Base-by-base conservation (phyloP, 257 asterid species). In the Petrea volubilis region DNA sequence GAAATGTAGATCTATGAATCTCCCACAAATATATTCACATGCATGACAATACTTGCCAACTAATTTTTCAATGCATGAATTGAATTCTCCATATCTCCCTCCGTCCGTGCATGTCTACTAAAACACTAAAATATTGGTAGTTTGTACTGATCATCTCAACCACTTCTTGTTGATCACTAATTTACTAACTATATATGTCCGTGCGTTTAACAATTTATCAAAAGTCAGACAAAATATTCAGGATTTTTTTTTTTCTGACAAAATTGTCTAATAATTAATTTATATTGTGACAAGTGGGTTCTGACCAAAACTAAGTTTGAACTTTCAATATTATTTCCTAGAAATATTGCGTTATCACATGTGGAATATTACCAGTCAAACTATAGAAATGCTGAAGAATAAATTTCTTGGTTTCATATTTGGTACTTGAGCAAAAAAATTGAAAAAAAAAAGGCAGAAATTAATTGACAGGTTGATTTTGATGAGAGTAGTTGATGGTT, bases 401-500 rank as follows among this genome's bases (percentile, higher is more conserved):
- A 7, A 38, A 1, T 38, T 5, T 38, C 43, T 38, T 38, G 43
- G 12, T 38, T 38, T 38, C 1, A 38, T 5, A 38, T 38, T 5
- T 69, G 10, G 59, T 17, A 20, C 40, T 65, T 50, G 41, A 53
- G 27, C 43, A 59, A 47, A 47, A 13, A 3, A 50, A 67, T 27
- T 5, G 2, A 50, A 64, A n/a, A 31, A 34, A 31, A 12, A 62
- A 23, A 40, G 36, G 1, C 29, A 21, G 5, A 60, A 34, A 43
- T 60, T 31, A 53, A 58, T 31, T 64, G 38, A 69, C 64, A 50
- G 59, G 33, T 49, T 18, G 52, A 68, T 17, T 51, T 66, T 67
- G 85, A 60, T 74, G 79, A 62, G 73, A 46, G 77, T 58, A 4
- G 86, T 81, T 81, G 86, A 74, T 33, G 4, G 83, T 81, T 81